phyloP scores from a whole-genome alignment of 257 asterid genomes.

The Ophiorrhiza pumila region DNA sequence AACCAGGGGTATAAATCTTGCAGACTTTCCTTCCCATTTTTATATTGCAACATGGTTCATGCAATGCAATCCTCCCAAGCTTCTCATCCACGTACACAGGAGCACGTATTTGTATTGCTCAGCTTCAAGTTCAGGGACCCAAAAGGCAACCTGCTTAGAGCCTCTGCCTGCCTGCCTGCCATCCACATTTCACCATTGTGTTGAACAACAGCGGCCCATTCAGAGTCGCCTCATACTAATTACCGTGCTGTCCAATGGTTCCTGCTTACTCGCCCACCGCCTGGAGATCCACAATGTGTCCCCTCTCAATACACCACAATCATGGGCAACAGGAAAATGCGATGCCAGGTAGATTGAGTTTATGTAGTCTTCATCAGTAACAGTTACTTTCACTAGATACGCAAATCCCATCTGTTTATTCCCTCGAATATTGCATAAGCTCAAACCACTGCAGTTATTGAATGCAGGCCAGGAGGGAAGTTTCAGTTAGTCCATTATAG shows the following conservation, averaged over 20 bases:
- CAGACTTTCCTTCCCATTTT: background rate
- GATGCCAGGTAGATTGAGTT: background rate
- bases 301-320: background rate
- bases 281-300: background rate
- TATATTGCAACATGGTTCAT: background rate
- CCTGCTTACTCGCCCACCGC: background rate
- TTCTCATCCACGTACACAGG: background rate
- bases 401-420: constrained; percentile 21
- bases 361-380: background rate
- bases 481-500: background rate
- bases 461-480: background rate
- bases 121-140: background rate
- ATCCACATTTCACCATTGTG: background rate
- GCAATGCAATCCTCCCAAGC: background rate
- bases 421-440: constrained; percentile 73
- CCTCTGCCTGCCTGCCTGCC: background rate
- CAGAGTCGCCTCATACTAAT: background rate
- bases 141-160: background rate
- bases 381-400: background rate
- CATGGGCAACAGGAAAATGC: background rate
- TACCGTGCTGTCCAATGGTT: background rate
- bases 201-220: background rate
- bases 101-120: no score
- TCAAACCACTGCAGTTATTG: constrained; percentile 74
- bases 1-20: no score